Evolutionary conservation across 805 yeast species (phyloP), one percentile per base, ranked within the genome.

Genomic region (Pichia pseudocactophila): DNA sequence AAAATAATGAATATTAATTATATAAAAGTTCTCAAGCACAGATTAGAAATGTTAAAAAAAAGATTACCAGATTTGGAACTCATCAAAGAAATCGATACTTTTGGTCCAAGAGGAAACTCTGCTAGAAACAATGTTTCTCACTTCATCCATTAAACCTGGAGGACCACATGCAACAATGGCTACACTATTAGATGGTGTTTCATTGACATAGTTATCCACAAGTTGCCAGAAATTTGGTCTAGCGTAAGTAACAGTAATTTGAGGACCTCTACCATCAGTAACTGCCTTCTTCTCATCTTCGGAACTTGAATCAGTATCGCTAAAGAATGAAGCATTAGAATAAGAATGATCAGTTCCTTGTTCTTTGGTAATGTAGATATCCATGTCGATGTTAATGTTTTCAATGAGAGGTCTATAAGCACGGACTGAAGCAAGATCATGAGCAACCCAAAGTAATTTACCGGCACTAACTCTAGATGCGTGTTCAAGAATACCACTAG

Each of bases 51-150:
- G 18, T 7, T 31, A n/a, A 31, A 31, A 9, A 31, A 8, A 8
- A 22, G 8, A 10, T 46, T 34, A 78, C 94, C 95, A 84, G 12
- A 72, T 68, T 62, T 82, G 87, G 38, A 81, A 69, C 54, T 82
- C 89, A 56, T 86, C 95, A 54, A 68, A 79, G 53, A 78, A 78
- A 47, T 81, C 89, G 16, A 83, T 72, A 35, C 83, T 69, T 38
- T 70, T 64, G 13, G 68, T 57, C 40, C 63, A 60, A 25, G 59
- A 47, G 28, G 65, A 60, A 40, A 77, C 56, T 43, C 70, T 56
- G 34, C 63, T 49, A 0, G 71, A 65, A 3, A 78, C 71, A 4
- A 70, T 56, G 32, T 63, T 55, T 54, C 90, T 69, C 17, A 78
- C 50, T 2, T 63, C 68, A 52, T 80, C 88, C 36, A 61, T 67